A percentile compares a stretch with the other conserved stretches of the same genome.
phyloP scores from a whole-genome alignment of 345 rosid species.

The Iberis pinnata region DNA sequence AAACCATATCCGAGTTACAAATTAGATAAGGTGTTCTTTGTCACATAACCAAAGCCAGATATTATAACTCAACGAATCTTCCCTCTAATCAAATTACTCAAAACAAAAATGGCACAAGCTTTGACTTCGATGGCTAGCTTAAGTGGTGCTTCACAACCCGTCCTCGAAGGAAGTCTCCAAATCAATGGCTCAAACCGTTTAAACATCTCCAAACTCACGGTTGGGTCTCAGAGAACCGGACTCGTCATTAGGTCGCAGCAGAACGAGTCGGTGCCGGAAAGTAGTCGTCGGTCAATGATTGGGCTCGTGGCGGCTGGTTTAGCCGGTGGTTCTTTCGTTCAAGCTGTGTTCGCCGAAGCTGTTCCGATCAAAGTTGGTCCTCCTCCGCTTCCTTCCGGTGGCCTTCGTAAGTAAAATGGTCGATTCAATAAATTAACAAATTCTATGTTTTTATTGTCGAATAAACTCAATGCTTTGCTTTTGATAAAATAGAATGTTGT shows the following conservation, averaged over 20 bases:
- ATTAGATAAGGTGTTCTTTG: constrained; percentile 38
- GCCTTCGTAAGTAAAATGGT: constrained; percentile 58
- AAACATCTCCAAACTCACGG: constrained; percentile 26
- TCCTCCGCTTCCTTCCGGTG: constrained; percentile 89
- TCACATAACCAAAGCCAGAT: constrained; percentile 25
- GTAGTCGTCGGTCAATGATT: constrained; percentile 59
- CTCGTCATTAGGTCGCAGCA: constrained; percentile 57
- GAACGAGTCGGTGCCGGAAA: constrained; percentile 42
- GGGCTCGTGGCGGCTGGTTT: constrained; percentile 70
- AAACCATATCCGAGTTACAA: constrained; percentile 36
- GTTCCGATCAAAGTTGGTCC: constrained; percentile 71
- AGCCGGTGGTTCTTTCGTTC: constrained; percentile 67
- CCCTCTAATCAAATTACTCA: constrained; percentile 27
- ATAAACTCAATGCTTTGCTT: too few relatives aligned
- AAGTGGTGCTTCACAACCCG: constrained; percentile 58
- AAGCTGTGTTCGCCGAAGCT: constrained; percentile 63
- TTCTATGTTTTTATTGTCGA: too few relatives aligned
- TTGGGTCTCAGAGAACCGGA: constrained; percentile 33
- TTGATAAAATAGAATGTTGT: too few relatives aligned
- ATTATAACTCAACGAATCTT: constrained; percentile 18
- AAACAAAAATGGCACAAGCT: constrained; percentile 37
- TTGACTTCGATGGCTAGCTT: constrained; percentile 78
- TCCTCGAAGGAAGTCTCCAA: constrained; percentile 41
- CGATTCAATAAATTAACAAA: too few relatives aligned
- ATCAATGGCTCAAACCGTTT: constrained; percentile 53